These are phyloP conservation scores for Aspergillus baeticus DNA, from an alignment of 495 filamentous ascomycete species.

Conservation along the genomic window DNA sequence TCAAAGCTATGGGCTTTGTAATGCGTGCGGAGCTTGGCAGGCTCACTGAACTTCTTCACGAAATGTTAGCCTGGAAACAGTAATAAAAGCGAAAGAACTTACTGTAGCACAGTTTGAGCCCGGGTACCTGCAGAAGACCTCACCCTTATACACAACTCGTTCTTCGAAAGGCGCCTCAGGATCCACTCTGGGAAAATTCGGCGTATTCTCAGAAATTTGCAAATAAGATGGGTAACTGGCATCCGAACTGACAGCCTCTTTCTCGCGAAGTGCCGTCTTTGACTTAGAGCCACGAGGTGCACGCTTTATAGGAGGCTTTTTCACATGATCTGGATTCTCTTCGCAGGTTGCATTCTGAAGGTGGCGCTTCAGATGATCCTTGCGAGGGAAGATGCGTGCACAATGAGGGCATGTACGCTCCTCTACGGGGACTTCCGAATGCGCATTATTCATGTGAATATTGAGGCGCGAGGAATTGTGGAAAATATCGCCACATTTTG, in stretches of 20 bases:
- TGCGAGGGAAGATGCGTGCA: background rate
- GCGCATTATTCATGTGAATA: too few species aligned
- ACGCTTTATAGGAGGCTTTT: background rate
- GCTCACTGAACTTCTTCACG: background rate
- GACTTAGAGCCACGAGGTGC: background rate
- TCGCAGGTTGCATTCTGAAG: background rate
- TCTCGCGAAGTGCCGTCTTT: background rate
- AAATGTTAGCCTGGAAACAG: background rate
- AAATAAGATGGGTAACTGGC: background rate
- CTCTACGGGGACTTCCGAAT: too few species aligned
- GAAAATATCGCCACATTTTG: too few species aligned
- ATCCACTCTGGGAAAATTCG: background rate
- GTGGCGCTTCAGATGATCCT: background rate
- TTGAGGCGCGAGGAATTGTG: too few species aligned
- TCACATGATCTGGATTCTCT: background rate
- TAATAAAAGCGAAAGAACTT: background rate
- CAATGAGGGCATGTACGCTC: background rate
- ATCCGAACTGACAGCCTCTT: background rate
- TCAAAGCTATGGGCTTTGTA: background rate
- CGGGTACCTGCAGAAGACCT: background rate
- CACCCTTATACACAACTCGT: background rate
- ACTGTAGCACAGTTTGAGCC: background rate
- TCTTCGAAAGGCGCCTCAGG: background rate
- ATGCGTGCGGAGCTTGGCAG: background rate
- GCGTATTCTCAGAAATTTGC: background rate